Evolutionary conservation across 1,284 basidiomycete genomes (phyloP).

Genomic region (Leccinum insolens): DNA sequence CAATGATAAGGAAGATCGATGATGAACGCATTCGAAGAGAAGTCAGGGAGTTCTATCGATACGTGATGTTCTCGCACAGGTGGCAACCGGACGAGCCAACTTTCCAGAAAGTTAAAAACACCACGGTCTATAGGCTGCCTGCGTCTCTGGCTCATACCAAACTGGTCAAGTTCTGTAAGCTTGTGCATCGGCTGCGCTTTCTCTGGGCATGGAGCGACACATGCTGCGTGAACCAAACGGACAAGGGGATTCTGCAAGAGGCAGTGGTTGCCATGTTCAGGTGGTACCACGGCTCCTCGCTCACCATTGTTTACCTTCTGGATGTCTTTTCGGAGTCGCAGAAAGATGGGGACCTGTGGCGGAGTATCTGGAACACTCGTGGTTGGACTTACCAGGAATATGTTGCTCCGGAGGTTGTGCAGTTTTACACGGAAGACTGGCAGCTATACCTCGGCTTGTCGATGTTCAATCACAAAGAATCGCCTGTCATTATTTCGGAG

Average conservation of each 20-base stretch:
- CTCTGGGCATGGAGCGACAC: slow-evolving; percentile 1
- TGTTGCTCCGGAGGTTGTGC: not conserved
- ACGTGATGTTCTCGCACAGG: not conserved
- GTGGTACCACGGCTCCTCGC: not conserved
- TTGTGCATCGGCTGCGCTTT: not conserved
- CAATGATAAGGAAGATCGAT: not conserved
- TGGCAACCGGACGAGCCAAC: not conserved
- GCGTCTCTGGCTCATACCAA: not conserved
- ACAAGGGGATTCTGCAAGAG: not conserved
- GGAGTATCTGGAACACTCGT: not conserved
- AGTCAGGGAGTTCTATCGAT: not conserved
- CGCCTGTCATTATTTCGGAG: not conserved
- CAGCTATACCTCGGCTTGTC: not conserved
- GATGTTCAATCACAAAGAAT: not conserved
- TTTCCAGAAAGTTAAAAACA: not conserved
- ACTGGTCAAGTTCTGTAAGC: not conserved
- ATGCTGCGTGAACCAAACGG: not conserved
- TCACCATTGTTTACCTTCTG: not conserved
- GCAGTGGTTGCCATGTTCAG: not conserved
- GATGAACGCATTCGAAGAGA: not conserved
- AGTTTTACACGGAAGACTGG: slow-evolving; percentile 1
- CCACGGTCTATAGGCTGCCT: not conserved
- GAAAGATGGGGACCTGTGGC: not conserved
- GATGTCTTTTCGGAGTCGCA: not conserved
- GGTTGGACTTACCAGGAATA: slow-evolving; percentile 2